Conservation (phyloP, 225 moss, liverwort and hornwort species). For the Bryoerythrophyllum caledonicum region DNA sequence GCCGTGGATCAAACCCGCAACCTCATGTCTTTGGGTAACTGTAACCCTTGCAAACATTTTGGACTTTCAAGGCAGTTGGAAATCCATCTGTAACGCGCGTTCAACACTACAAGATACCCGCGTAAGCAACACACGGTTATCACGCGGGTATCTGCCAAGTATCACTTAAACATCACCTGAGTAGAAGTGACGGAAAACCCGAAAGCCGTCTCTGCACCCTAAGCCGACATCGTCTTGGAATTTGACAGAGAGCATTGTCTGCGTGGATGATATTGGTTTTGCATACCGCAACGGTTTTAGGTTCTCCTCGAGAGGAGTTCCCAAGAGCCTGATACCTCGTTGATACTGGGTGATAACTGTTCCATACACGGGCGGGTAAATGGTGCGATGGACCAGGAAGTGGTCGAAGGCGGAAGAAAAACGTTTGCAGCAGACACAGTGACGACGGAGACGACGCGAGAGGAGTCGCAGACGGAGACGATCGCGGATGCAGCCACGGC, state of each 20-base stretch:
- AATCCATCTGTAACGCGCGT: too few relatives aligned
- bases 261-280: not conserved
- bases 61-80: too few relatives aligned
- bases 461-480: not conserved
- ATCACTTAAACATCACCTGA: not conserved
- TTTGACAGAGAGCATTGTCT: too few relatives aligned
- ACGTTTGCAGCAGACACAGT: not conserved
- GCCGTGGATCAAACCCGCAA: too few relatives aligned
- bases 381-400: not conserved
- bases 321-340: not conserved
- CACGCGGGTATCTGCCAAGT: not conserved
- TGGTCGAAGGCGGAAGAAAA: not conserved
- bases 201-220: too few relatives aligned
- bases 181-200: too few relatives aligned
- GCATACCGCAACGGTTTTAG: not conserved
- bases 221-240: too few relatives aligned
- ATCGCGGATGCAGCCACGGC: conserved; percentile 19
- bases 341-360: too few relatives aligned
- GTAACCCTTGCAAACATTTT: too few relatives aligned
- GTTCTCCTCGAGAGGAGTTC: not conserved
- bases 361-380: not conserved
- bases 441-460: not conserved
- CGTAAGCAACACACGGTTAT: not conserved
- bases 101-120: not conserved
- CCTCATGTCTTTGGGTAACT: too few relatives aligned